phyloP scores from a whole-genome alignment of 495 filamentous ascomycete genomes.

The Penicillium turbatum region DNA sequence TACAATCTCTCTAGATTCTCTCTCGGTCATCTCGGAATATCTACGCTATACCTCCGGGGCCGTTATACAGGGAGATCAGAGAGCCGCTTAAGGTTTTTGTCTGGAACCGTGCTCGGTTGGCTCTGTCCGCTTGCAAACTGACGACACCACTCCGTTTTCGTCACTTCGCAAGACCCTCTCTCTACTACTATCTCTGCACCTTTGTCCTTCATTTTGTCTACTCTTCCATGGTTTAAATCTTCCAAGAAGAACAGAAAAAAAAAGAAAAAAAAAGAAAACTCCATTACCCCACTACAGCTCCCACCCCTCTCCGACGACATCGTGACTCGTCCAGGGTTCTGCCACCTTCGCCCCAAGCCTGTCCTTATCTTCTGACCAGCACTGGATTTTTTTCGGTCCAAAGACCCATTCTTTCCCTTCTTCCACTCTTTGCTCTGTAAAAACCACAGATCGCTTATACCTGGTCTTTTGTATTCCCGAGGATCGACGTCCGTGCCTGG shows the following conservation, averaged over 20 bases:
- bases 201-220: conserved; percentile 15
- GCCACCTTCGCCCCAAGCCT: conserved; percentile 1
- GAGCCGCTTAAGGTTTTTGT: conserved; percentile 9
- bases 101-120: conserved; percentile 9
- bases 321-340: conserved; percentile 21
- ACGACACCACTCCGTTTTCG: conserved; percentile 32
- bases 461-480: conserved; percentile 19
- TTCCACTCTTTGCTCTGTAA: conserved; percentile 8
- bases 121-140: conserved; percentile 33
- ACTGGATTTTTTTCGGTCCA: conserved; percentile 7
- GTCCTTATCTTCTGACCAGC: conserved; percentile 13
- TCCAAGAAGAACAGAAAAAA: neutral
- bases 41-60: neutral
- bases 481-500: conserved; percentile 18
- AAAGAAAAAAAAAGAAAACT: neutral
- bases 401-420: conserved; percentile 8
- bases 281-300: conserved; percentile 18
- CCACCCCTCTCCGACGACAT: conserved; percentile 21
- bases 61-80: neutral
- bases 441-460: conserved; percentile 6
- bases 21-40: neutral
- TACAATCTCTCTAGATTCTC: neutral
- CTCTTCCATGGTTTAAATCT: conserved; percentile 1
- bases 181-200: conserved; percentile 9
- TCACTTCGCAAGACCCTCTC: conserved; percentile 5